Conservation (phyloP, 495 filamentous ascomycete genomes). For the Penicillium lividum region DNA sequence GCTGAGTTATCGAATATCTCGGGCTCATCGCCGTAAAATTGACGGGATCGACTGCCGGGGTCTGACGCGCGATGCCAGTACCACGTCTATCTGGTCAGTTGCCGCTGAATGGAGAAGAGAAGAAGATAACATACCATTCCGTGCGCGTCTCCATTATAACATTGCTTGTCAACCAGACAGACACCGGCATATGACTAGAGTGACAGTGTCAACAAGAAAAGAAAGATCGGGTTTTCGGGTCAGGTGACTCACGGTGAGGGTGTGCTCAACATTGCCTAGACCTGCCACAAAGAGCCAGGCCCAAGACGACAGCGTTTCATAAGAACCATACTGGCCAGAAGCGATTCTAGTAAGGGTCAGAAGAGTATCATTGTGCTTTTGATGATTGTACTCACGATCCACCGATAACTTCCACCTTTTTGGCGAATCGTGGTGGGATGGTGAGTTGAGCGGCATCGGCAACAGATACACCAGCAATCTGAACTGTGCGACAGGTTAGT, state of each 20-base stretch:
- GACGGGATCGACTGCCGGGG: conserved; percentile 50
- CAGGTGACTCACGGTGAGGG: conserved; percentile 46
- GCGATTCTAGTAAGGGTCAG: conserved; percentile 23
- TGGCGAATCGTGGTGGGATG: conserved; percentile 50
- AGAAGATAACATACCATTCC: conserved; percentile 29
- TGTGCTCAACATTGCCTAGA: conserved; percentile 63
- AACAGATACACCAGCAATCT: conserved; percentile 58
- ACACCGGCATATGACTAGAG: conserved; percentile 57
- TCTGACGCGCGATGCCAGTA: conserved; percentile 70
- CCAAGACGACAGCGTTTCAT: conserved; percentile 63
- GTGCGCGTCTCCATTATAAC: conserved; percentile 48
- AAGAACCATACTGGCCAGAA: conserved; percentile 62
- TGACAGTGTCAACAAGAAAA: not conserved
- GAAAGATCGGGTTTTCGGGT: not conserved
- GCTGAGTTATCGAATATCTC: conserved; percentile 62
- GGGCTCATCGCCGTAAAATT: conserved; percentile 54
- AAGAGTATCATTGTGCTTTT: not conserved
- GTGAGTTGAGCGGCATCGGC: conserved; percentile 47
- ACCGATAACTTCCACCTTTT: conserved; percentile 67
- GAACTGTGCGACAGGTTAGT: conserved; percentile 40
- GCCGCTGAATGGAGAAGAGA: not conserved
- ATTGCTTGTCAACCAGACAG: conserved; percentile 59
- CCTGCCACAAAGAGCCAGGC: conserved; percentile 58
- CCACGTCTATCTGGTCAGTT: conserved; percentile 43
- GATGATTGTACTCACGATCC: conserved; percentile 44